Evolutionary conservation across 2,329 filamentous ascomycete species (phyloP).

Genomic region (Cryphonectria japonica): DNA sequence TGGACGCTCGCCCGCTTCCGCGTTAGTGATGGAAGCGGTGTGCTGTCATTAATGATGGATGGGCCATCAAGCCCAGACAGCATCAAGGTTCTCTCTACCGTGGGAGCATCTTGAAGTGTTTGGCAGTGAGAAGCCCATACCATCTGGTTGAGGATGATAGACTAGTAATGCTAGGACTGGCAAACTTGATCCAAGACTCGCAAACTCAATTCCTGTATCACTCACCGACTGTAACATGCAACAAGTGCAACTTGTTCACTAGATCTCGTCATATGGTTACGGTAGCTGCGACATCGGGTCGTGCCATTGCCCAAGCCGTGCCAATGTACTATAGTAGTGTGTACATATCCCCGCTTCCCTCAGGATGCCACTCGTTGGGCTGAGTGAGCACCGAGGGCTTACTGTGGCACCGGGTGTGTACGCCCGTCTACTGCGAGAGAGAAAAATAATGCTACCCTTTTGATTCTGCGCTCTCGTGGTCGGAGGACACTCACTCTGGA

Average conservation of each 20-base stretch:
- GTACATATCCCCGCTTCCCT: not conserved
- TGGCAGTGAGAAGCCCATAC: slow-evolving; percentile 11
- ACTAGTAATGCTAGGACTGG: slow-evolving; percentile 23
- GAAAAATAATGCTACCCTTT: not conserved
- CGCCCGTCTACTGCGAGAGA: not conserved
- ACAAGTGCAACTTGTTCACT: not conserved
- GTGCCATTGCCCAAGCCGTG: not conserved
- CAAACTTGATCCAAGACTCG: slow-evolving; percentile 6
- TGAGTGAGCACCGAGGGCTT: not conserved
- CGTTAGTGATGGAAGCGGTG: not conserved
- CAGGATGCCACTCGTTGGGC: not conserved
- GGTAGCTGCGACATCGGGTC: not conserved
- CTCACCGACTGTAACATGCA: not conserved
- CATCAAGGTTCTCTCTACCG: slow-evolving; percentile 15
- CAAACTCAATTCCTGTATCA: not conserved
- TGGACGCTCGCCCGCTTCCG: not conserved
- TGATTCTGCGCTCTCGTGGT: not conserved
- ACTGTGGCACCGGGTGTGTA: not conserved
- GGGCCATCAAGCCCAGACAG: slow-evolving; percentile 5
- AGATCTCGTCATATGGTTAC: not conserved
- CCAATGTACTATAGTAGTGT: not conserved
- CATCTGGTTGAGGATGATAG: slow-evolving; percentile 21
- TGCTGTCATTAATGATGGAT: not conserved
- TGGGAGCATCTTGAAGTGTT: not conserved
- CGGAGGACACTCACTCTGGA: not conserved